A percentile compares a stretch with the other conserved stretches of the same genome.
phyloP scores from a whole-genome alignment of 257 asterid genomes.

The Perilla frutescens region DNA sequence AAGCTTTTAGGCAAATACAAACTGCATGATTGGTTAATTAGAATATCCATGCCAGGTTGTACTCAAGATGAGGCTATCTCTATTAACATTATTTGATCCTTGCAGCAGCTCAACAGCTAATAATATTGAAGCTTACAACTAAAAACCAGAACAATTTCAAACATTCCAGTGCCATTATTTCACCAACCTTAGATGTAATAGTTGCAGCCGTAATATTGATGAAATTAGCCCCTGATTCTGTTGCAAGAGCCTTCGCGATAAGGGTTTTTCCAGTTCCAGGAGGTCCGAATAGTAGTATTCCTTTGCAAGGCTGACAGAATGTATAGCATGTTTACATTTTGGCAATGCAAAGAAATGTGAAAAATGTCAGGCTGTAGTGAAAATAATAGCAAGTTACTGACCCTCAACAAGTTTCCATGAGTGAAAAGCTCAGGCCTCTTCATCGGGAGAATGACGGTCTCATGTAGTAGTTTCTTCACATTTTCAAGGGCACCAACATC shows the following conservation, averaged over 20 bases:
- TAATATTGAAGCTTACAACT: background rate
- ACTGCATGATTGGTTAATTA: no score
- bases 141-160: no score
- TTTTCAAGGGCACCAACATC: constrained; percentile 83
- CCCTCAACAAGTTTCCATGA: constrained; percentile 71
- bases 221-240: constrained; percentile 75
- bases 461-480: constrained; percentile 56
- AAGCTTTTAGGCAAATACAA: background rate
- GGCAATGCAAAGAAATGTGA: background rate
- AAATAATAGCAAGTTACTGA: constrained; percentile 24
- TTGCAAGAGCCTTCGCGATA: no score
- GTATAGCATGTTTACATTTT: background rate
- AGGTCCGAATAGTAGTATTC: constrained; percentile 40
- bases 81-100: no score
- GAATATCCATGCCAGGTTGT: no score
- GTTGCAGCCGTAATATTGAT: constrained; percentile 67
- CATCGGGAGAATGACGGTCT: no score
- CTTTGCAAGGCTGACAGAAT: constrained; percentile 65
- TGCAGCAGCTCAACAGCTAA: background rate
- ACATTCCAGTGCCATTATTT: background rate
- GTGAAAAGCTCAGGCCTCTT: constrained; percentile 51
- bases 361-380: background rate
- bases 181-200: constrained; percentile 58
- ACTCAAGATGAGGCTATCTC: no score
- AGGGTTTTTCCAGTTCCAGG: no score